Base-by-base conservation (phyloP, 805 yeast species). In the Yarrowia sp. region DNA sequence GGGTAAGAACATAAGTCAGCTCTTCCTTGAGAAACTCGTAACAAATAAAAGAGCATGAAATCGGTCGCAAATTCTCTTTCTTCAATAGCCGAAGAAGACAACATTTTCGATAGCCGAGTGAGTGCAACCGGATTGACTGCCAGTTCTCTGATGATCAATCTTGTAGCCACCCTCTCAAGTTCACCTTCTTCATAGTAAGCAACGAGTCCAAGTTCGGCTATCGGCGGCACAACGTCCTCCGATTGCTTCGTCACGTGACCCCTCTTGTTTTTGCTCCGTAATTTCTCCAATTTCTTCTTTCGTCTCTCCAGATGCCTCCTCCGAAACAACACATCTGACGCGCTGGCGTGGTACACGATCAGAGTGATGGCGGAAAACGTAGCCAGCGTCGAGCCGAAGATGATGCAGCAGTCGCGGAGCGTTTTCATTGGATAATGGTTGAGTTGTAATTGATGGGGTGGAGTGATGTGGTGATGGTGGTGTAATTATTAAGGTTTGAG, bases 101-200 rank as follows among this genome's bases (percentile, higher is more conserved):
- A 28, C 47, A 39, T 55, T 47, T 39, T 28, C 1, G 61, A 55
- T n/a, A 55, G 61, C 13, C 47, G 36, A 15, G 15, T 39, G 17
- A 55, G 45, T 2, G 61, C 61, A 13, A 41, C 47, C 1, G 61
- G 61, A 13, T 55, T 55, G 15, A 39, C 47, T 1, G 61, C 45
- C 47, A 55, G 47, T 28, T 55, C 61, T 11, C 61, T n/a, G 13
- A 55, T 39, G 31, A 55, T 41, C 31, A 55, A 38, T 4, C 38
- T 9, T 3, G 45, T 55, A n/a, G 61, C 45, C 28, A 55, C 61
- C 5, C 61, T 3, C 32, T 55, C 61, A 2, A 55, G 45, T 31
- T 55, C 61, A 3, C 61, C 61, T 4, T 55, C 61, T 31, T 55
- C 61, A 17, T 55, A 55, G 31, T 15, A 55, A 8, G 61, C 61